Percentiles rank a stretch among this genome's conserved stretches.
phyloP scores from a whole-genome alignment of 2,329 filamentous ascomycete species.

The Alternaria ethzedia region DNA sequence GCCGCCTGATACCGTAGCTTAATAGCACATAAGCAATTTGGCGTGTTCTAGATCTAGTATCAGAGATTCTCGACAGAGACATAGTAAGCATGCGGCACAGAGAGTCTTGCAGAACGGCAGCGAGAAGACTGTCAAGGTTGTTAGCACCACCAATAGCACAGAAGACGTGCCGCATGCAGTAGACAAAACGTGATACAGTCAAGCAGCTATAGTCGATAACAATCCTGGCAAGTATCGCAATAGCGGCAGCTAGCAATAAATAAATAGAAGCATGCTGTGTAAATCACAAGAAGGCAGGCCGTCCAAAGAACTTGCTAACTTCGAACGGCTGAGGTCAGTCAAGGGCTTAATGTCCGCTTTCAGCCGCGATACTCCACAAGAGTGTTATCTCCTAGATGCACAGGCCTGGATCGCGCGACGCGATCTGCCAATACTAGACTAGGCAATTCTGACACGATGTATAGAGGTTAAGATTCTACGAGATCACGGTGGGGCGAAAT shows the following conservation, averaged over 20 bases:
- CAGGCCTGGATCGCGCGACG: accelerated
- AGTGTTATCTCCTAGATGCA: accelerated
- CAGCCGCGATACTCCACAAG: background rate
- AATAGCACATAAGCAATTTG: background rate
- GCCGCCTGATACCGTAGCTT: background rate
- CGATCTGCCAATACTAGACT: background rate
- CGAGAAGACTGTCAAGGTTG: background rate
- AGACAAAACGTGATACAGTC: background rate
- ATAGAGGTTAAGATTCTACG: background rate
- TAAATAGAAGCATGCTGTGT: background rate
- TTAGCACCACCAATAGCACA: too few relatives aligned
- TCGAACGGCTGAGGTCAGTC: background rate
- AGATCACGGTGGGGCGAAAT: background rate
- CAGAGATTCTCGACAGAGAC: background rate
- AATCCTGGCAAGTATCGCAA: background rate
- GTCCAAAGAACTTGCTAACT: background rate
- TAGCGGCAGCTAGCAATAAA: background rate
- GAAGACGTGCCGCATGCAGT: background rate
- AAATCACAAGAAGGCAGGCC: background rate
- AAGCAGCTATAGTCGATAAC: background rate
- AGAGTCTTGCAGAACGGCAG: background rate
- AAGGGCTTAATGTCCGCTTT: background rate
- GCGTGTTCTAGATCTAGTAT: background rate
- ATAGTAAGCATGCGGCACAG: background rate
- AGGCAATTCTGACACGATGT: background rate